These are phyloP conservation scores for Zygosaccharomyces pseudobailii DNA, from an alignment of 1,139 yeast genomes.

Conservation along the genomic window DNA sequence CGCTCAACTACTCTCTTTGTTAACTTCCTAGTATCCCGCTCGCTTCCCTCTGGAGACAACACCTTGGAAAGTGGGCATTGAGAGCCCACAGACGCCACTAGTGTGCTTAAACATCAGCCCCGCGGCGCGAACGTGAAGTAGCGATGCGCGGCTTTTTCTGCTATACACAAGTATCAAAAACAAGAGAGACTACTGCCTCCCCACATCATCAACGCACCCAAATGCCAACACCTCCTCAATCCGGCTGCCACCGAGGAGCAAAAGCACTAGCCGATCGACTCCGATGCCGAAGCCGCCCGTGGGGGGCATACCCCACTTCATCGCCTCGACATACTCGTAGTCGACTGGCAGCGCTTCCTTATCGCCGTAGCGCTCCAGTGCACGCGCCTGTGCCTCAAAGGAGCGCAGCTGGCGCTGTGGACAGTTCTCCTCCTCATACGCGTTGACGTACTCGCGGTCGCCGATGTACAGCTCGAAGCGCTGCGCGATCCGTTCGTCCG, in stretches of 20 bases:
- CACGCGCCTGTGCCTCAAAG: constrained; percentile 51
- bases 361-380: constrained; percentile 48
- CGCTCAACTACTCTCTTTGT: too few relatives aligned
- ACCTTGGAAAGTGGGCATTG: too few relatives aligned
- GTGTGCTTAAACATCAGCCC: background rate
- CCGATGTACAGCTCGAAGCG: constrained; percentile 81
- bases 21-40: too few relatives aligned
- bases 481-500: constrained; percentile 18
- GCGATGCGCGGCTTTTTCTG: background rate
- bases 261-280: constrained; percentile 81
- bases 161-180: background rate
- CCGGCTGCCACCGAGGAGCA: constrained; percentile 56
- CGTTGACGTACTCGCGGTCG: constrained; percentile 82
- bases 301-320: constrained; percentile 95
- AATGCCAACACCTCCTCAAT: constrained; percentile 80
- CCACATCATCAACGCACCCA: constrained; percentile 74
- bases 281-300: constrained; percentile 99
- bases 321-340: constrained; percentile 58
- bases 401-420: constrained; percentile 65
- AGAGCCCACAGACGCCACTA: too few relatives aligned
- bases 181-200: constrained; percentile 40
- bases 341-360: constrained; percentile 69
- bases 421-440: constrained; percentile 93
- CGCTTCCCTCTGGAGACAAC: too few relatives aligned
- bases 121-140: background rate